A percentile compares a stretch with the other conserved stretches of the same genome.
Conservation (phyloP, 2,329 filamentous ascomycete species). For the Fusarium temperatum region DNA sequence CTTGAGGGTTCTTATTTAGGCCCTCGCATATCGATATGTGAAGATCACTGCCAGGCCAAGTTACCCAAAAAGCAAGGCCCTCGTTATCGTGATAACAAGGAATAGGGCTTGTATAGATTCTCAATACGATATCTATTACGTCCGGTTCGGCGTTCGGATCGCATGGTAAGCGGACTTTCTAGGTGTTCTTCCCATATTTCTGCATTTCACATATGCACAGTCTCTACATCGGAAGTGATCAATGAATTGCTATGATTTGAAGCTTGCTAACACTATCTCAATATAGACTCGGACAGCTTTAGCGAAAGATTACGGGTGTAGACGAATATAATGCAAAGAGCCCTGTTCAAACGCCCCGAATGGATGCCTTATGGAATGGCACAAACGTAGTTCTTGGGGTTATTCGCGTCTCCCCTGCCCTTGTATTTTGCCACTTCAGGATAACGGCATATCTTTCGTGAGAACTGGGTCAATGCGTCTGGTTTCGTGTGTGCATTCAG, state of each 20-base stretch:
- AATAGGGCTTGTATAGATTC: no score
- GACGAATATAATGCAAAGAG: accelerated
- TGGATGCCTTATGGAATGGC: accelerated
- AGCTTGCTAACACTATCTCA: accelerated
- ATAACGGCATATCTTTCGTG: neutral
- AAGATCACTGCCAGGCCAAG: no score
- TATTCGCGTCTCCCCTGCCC: neutral
- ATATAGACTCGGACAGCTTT: neutral
- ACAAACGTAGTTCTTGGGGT: neutral
- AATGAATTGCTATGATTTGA: neutral
- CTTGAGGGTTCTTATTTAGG: no score
- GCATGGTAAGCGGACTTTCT: accelerated
- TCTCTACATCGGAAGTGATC: accelerated
- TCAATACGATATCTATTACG: no score
- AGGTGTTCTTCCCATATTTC: neutral
- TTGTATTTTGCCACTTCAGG: neutral
- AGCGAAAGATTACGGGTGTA: no score
- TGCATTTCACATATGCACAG: neutral
- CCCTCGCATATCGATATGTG: no score
- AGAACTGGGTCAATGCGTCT: neutral
- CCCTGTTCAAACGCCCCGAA: accelerated
- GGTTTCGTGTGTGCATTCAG: neutral
- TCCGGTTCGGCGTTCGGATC: accelerated
- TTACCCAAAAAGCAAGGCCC: no score
- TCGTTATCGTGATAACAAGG: no score